Evolutionary conservation across 2,329 filamentous ascomycete genomes (phyloP).

Genomic region (Anthostomella pinea): DNA sequence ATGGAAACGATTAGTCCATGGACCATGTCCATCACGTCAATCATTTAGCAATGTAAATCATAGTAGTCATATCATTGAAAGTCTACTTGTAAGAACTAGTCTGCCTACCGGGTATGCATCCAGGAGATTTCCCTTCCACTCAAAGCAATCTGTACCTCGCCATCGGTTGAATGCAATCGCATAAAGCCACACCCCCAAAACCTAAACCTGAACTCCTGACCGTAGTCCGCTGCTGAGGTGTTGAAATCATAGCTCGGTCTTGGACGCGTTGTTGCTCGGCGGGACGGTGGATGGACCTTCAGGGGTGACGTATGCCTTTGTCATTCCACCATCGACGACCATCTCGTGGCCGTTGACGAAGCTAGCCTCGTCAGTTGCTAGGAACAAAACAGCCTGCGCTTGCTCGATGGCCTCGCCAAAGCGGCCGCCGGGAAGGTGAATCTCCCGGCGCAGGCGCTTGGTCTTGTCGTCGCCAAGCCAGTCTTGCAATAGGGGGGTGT

Average conservation of each 20-base stretch:
- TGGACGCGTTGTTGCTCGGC: conserved; percentile 60
- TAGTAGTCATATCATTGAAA: too few relatives aligned
- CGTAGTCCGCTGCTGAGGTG: too few relatives aligned
- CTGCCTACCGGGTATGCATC: too few relatives aligned
- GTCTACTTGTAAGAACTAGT: too few relatives aligned
- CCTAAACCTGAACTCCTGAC: too few relatives aligned
- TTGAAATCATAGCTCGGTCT: conserved; percentile 43
- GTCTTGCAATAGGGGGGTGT: conserved; percentile 88
- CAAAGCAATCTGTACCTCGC: too few relatives aligned
- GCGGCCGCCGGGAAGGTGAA: conserved; percentile 84
- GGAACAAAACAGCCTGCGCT: conserved; percentile 82
- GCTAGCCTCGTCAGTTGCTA: conserved; percentile 83
- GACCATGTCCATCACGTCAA: too few relatives aligned
- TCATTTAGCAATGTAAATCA: too few relatives aligned
- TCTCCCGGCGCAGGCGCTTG: conserved; percentile 78
- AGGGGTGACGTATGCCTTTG: conserved; percentile 78
- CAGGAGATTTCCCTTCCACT: too few relatives aligned
- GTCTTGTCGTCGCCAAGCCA: conserved; percentile 85
- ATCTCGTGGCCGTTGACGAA: conserved; percentile 92
- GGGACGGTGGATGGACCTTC: conserved; percentile 55
- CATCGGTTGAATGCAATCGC: too few relatives aligned
- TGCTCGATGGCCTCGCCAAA: conserved; percentile 95
- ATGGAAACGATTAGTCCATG: too few relatives aligned
- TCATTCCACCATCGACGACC: conserved; percentile 94
- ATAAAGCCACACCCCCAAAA: too few relatives aligned